A percentile compares a stretch with the other conserved stretches of the same genome.
Evolutionary conservation across 345 rosid species (phyloP).

Genomic region (Populus pruinosa): DNA sequence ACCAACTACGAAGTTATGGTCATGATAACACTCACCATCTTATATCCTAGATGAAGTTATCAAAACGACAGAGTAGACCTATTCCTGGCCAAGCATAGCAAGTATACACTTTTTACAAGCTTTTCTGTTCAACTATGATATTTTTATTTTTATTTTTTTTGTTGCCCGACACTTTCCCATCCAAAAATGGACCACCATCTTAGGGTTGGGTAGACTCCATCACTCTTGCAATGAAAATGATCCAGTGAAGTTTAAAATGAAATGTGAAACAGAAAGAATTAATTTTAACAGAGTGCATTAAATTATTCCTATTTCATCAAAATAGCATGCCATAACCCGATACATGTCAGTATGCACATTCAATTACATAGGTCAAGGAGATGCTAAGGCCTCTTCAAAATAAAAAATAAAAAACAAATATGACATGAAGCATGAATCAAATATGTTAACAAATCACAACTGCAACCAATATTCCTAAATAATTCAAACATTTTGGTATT

Average conservation of each 20-base stretch:
- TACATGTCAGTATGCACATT: background rate
- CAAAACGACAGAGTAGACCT: background rate
- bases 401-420: background rate
- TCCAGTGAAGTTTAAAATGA: slow-evolving; percentile 1
- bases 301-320: background rate
- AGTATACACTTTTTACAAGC: background rate
- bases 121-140: background rate
- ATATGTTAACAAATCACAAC: background rate
- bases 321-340: background rate
- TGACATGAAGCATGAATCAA: background rate
- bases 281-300: background rate
- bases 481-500: background rate
- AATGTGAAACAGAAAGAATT: background rate
- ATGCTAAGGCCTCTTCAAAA: background rate
- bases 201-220: background rate
- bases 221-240: background rate
- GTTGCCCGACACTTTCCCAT: background rate
- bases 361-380: background rate
- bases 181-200: background rate
- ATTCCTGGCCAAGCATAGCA: background rate
- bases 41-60: background rate
- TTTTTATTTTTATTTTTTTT: background rate
- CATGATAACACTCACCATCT: background rate
- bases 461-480: background rate
- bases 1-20: background rate